phyloP scores from a whole-genome alignment of 352 stramenopile genomes.

The Phytophthora brassicae region DNA sequence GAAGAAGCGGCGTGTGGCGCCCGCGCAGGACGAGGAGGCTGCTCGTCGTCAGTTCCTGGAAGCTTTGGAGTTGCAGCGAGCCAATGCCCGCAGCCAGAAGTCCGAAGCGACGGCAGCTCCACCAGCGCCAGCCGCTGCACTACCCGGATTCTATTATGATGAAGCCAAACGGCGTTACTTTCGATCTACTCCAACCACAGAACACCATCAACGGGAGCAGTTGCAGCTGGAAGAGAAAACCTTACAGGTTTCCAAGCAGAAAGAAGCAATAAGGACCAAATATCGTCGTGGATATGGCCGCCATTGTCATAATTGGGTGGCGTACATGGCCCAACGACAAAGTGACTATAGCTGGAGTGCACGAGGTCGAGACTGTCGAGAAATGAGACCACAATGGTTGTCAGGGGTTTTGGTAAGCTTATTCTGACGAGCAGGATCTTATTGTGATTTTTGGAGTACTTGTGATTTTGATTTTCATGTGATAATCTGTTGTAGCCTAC shows the following conservation, averaged over 20 bases:
- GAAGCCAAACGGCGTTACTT: conserved; percentile 55
- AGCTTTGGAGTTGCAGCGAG: conserved; percentile 59
- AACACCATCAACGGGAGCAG: conserved; percentile 20
- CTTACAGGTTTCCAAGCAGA: conserved; percentile 6
- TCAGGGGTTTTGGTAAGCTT: conserved; percentile 29
- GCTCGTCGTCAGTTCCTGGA: conserved; percentile 51
- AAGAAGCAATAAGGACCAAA: conserved; percentile 10
- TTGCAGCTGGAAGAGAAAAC: conserved; percentile 27
- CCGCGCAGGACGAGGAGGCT: conserved; percentile 22
- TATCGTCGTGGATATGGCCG: conserved; percentile 5
- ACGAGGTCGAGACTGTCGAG: conserved; percentile 19
- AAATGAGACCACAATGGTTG: conserved; percentile 34
- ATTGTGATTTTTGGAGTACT: neutral
- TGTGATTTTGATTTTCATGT: neutral
- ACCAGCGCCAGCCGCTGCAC: conserved; percentile 7
- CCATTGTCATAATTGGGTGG: conserved; percentile 28
- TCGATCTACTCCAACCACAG: conserved; percentile 21
- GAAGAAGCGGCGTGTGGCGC: conserved; percentile 35
- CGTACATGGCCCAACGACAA: conserved; percentile 38
- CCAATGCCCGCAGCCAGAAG: conserved; percentile 34
- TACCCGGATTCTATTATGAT: conserved; percentile 70
- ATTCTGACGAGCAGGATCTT: neutral
- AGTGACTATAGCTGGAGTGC: conserved; percentile 38
- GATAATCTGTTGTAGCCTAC: conserved; percentile 20
- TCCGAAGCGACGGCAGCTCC: neutral